phyloP scores from a whole-genome alignment of 345 rosid genomes.

The Eucalyptus shirleyi region DNA sequence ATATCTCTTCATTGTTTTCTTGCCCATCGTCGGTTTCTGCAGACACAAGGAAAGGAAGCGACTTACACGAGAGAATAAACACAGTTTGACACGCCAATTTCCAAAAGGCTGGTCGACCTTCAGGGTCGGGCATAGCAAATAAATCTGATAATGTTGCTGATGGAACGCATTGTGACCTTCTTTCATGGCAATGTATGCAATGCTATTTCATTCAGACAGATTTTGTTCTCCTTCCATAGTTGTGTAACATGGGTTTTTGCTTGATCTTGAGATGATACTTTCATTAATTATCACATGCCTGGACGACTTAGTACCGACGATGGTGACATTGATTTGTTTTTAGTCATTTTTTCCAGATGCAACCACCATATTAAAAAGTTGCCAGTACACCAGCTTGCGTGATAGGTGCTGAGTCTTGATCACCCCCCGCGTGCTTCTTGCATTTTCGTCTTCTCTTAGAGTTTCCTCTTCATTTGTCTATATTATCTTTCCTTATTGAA shows the following conservation, averaged over 20 bases:
- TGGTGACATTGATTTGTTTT: not conserved
- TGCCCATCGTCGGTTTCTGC: not conserved
- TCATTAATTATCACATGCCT: not conserved
- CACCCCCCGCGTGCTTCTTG: not conserved
- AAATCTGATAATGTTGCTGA: not conserved
- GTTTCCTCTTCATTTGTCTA: not conserved
- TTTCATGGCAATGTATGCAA: not conserved
- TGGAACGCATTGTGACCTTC: not conserved
- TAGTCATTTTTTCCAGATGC: not conserved
- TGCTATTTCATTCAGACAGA: not conserved
- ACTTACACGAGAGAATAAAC: not conserved
- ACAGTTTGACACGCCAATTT: not conserved
- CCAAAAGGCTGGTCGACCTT: not conserved
- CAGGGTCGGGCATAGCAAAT: fast-evolving
- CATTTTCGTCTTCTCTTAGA: not conserved
- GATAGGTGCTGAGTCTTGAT: not conserved
- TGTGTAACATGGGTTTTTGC: not conserved
- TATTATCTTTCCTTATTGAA: not conserved
- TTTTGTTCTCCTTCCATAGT: not conserved
- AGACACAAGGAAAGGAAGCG: not conserved
- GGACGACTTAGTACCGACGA: not conserved
- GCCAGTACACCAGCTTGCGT: not conserved
- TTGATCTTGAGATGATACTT: not conserved
- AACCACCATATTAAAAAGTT: not conserved
- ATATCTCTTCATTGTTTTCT: not conserved